Evolutionary conservation across 495 filamentous ascomycete genomes (phyloP), one percentile per base, ranked within the genome.

Genomic region (Pyrenula aspistea): DNA sequence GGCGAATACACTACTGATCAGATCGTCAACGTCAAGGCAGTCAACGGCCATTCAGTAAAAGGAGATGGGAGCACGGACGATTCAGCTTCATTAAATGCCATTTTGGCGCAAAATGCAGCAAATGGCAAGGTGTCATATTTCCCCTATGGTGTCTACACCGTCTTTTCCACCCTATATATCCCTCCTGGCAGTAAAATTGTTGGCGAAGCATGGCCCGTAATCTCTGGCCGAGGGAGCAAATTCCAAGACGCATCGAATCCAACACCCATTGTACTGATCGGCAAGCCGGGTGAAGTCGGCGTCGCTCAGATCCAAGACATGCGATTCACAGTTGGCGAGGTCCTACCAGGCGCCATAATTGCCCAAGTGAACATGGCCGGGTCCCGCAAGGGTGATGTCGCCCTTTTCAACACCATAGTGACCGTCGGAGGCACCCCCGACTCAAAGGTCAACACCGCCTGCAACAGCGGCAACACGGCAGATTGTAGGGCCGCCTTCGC

Each of bases 291-390:
- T 10, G 71, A 81, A 12, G 60, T 67, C 20, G 82, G 83, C 47
- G 64, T 67, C 1, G 69, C 84, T 12, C 79, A 86, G 63, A 79
- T 74, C 69, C 75, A 71, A 19, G 81, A 85, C 62, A 70, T 83
- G 64, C 83, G 82, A 67, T 80, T 73, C 65, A 80, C 61, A 67
- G 87, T 64, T 55, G 77, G 80, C 50, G 84, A 83, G 23, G 65
- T 67, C 22, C 59, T 67, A 0, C 79, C 83, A 1, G 89, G 88
- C 20, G 87, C 85, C 36, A 80, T 83, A 12, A 74, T 91, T 36
- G 82, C 92, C 55, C 77, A 90, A 66, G 89, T 82, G 79, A 90
- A 91, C 65, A 65, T 90, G 53, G 55, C 61, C 10, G 31, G 31
- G 8, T 66, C 67, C 3, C 56, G 70, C 55, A 57, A 69, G 57